Evolutionary conservation across 2,329 filamentous ascomycete species (phyloP).

Genomic region (Pseudogymnoascus sp.): DNA sequence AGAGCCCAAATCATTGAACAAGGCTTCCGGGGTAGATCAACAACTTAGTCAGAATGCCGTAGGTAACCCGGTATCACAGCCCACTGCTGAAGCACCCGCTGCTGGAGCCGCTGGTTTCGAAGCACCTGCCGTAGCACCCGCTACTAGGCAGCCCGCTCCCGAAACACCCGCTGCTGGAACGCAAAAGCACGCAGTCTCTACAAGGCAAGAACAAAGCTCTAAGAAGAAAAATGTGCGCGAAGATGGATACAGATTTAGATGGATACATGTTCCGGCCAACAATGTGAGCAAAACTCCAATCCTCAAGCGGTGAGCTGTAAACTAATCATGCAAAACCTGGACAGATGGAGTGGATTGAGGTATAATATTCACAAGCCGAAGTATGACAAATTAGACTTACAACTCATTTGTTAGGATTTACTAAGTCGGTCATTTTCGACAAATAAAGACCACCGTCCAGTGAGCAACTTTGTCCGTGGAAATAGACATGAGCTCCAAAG

Average conservation of each 20-base stretch:
- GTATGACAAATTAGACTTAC: not conserved
- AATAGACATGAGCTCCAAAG: not conserved
- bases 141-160: not conserved
- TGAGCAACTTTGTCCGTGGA: not conserved
- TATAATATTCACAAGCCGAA: not conserved
- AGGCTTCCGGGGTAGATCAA: not conserved
- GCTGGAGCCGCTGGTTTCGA: not conserved
- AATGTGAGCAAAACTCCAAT: not conserved
- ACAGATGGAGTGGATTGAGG: constrained; percentile 2
- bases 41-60: not conserved
- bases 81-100: not conserved
- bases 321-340: not conserved
- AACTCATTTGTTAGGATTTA: not conserved
- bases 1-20: not conserved
- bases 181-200: not conserved
- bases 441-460: not conserved
- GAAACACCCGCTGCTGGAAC: not conserved
- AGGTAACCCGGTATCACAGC: not conserved
- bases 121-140: not conserved
- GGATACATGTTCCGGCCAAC: constrained; percentile 1
- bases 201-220: not conserved
- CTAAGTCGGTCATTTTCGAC: constrained; percentile 1
- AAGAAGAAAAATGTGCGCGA: not conserved
- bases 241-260: not conserved
- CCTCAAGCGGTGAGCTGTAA: not conserved